Percentiles rank a stretch among this genome's conserved stretches.
These are phyloP conservation scores for Cajanus cajan DNA, from an alignment of 306 rosid genomes.

Conservation along the genomic window DNA sequence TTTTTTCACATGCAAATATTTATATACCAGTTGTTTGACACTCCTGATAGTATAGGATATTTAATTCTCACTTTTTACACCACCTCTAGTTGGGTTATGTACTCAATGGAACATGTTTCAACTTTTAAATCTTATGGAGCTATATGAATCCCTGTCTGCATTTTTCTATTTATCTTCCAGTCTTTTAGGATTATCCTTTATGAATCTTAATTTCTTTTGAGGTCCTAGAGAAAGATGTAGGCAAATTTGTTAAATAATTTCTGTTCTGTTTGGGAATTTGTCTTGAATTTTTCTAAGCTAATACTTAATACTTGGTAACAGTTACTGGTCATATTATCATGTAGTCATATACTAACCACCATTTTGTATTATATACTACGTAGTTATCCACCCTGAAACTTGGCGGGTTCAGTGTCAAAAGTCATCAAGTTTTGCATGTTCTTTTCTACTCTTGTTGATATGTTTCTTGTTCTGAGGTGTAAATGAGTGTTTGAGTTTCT, in stretches of 20 bases:
- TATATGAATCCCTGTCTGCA: neutral
- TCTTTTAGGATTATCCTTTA: neutral
- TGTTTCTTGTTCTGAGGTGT: neutral
- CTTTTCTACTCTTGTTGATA: neutral
- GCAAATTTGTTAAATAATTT: neutral
- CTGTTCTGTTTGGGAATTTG: neutral
- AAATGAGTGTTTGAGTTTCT: neutral
- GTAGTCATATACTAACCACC: neutral
- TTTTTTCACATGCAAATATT: constrained; percentile 13
- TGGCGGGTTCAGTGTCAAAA: neutral
- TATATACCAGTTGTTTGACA: neutral
- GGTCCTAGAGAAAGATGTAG: neutral
- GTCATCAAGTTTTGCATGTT: neutral
- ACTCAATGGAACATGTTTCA: neutral
- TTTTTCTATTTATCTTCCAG: neutral
- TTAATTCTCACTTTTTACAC: neutral
- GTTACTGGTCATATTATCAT: neutral
- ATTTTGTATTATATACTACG: neutral
- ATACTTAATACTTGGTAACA: neutral
- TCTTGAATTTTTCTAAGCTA: neutral
- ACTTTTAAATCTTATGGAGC: neutral
- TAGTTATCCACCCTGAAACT: neutral
- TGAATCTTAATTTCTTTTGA: neutral
- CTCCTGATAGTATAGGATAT: neutral
- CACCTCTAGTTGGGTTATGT: neutral